These are phyloP conservation scores for Ophidiomyces ophidiicola DNA, from an alignment of 2,329 filamentous ascomycete species.

Conservation along the genomic window DNA sequence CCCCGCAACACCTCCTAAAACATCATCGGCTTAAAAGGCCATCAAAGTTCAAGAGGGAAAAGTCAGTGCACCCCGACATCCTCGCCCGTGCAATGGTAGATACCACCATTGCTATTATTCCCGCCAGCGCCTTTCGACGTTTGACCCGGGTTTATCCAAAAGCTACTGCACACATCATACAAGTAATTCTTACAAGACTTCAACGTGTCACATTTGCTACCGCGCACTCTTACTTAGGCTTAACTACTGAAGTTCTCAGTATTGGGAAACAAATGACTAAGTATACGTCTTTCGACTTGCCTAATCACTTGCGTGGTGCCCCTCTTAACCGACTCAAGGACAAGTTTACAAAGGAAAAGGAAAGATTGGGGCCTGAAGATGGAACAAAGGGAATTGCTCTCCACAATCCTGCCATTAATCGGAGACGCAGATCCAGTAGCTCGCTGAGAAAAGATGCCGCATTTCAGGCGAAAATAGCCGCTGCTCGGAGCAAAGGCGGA, in stretches of 20 bases:
- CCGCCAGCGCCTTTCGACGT: constrained; percentile 85
- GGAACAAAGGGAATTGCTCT: constrained; percentile 85
- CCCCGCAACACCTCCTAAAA: constrained; percentile 12
- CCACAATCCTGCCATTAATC: constrained; percentile 61
- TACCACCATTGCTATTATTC: constrained; percentile 96
- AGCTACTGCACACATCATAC: constrained; percentile 91
- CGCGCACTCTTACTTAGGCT: constrained; percentile 82
- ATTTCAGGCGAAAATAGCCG: constrained; percentile 50
- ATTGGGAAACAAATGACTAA: constrained; percentile 91
- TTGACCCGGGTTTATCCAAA: constrained; percentile 90
- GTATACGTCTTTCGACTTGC: constrained; percentile 81
- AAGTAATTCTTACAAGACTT: constrained; percentile 88
- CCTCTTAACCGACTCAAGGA: constrained; percentile 77
- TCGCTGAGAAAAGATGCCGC: constrained; percentile 68
- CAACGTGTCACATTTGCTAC: constrained; percentile 91
- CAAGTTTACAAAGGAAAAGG: constrained; percentile 76
- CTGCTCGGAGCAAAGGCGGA: constrained; percentile 29
- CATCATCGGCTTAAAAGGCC: constrained; percentile 18
- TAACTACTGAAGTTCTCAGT: constrained; percentile 81
- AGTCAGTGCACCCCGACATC: constrained; percentile 89
- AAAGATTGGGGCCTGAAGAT: constrained; percentile 69
- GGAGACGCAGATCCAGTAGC: constrained; percentile 59
- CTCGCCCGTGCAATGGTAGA: constrained; percentile 92
- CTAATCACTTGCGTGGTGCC: constrained; percentile 75
- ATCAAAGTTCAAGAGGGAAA: constrained; percentile 35